Conservation (phyloP, 2,329 filamentous ascomycete species). For the Dothistroma septosporum region DNA sequence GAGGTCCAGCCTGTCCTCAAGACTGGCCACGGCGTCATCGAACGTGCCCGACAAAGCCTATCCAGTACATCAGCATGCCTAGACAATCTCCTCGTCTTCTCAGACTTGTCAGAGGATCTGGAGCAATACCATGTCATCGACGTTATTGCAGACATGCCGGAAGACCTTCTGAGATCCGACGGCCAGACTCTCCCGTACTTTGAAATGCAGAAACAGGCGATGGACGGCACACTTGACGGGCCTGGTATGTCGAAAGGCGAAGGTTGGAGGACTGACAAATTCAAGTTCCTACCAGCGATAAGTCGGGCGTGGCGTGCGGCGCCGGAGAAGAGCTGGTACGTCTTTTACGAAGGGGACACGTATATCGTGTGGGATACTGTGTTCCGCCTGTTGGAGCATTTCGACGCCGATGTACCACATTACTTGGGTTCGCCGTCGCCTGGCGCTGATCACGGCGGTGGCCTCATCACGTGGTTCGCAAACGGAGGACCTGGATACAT, state of each 20-base stretch:
- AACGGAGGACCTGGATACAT: slow-evolving; percentile 50
- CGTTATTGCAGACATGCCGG: slow-evolving; percentile 46
- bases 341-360: slow-evolving; percentile 53
- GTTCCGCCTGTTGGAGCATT: slow-evolving; percentile 13
- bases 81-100: slow-evolving; percentile 45
- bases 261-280: slow-evolving; percentile 52
- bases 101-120: slow-evolving; percentile 46
- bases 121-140: slow-evolving; percentile 40
- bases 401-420: slow-evolving; percentile 15
- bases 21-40: slow-evolving; percentile 46
- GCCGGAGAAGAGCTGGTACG: slow-evolving; percentile 48
- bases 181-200: slow-evolving; percentile 17
- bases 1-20: slow-evolving; percentile 48
- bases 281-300: slow-evolving; percentile 52
- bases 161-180: slow-evolving; percentile 11
- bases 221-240: slow-evolving; percentile 16
- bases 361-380: slow-evolving; percentile 41
- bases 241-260: slow-evolving; percentile 11
- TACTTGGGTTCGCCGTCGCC: slow-evolving; percentile 20
- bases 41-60: slow-evolving; percentile 47
- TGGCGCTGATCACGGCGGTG: slow-evolving; percentile 34
- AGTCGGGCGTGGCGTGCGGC: slow-evolving; percentile 46
- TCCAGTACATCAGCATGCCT: slow-evolving; percentile 53
- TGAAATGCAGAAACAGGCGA: slow-evolving; percentile 14
- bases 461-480: slow-evolving; percentile 40